phyloP scores from a whole-genome alignment of 1,284 basidiomycete genomes.

The Hymenochaete sp. region DNA sequence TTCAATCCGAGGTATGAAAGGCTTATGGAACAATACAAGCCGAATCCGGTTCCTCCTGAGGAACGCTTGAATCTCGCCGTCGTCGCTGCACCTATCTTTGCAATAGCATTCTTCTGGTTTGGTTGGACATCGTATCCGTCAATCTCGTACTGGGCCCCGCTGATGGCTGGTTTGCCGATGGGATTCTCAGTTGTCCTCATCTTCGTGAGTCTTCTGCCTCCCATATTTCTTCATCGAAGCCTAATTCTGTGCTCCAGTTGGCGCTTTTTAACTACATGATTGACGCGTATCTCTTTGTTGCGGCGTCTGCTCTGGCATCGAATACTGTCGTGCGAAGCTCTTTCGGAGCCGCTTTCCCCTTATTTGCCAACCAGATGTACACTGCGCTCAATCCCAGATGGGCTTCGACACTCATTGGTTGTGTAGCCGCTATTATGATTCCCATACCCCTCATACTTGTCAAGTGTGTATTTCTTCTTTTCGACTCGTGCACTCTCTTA shows the following conservation, averaged over 20 bases:
- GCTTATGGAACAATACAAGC: constrained; percentile 37
- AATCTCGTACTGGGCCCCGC: constrained; percentile 50
- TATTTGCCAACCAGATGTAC: constrained; percentile 52
- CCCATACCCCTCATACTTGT: constrained; percentile 48
- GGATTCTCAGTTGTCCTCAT: constrained; percentile 51
- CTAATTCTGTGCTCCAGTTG: constrained; percentile 26
- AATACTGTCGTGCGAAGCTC: constrained; percentile 46
- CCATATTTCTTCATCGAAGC: not conserved
- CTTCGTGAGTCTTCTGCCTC: constrained; percentile 36
- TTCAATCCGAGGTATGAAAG: constrained; percentile 47
- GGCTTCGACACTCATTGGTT: constrained; percentile 50
- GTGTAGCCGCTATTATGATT: constrained; percentile 40
- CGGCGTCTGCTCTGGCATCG: constrained; percentile 52
- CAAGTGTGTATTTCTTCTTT: constrained; percentile 25
- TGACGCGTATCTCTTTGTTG: constrained; percentile 46
- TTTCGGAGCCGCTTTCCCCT: constrained; percentile 51
- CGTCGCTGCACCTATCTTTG: constrained; percentile 46
- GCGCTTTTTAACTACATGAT: constrained; percentile 50
- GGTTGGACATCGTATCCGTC: constrained; percentile 49
- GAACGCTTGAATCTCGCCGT: constrained; percentile 49
- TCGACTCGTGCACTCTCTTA: not conserved
- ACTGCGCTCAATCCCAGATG: constrained; percentile 38
- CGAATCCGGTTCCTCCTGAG: constrained; percentile 57
- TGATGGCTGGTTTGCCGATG: constrained; percentile 41
- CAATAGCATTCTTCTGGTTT: constrained; percentile 61